Base-by-base conservation (phyloP, 768 basidiomycete genomes). In the Panaeolus cyanescens region DNA sequence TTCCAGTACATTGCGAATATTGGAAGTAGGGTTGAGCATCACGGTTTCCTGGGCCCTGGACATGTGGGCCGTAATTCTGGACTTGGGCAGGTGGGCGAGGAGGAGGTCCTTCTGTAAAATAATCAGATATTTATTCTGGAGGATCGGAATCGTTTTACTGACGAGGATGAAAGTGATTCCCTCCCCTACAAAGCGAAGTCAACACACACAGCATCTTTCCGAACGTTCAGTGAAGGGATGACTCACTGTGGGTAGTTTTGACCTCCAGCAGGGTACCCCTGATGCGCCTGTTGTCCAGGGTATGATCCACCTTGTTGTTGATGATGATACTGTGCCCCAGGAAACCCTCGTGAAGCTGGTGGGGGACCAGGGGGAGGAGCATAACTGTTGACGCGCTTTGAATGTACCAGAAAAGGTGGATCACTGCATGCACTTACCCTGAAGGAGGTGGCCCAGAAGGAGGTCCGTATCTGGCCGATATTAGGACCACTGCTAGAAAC, bases 1-100 rank as follows among this genome's bases (percentile, higher is more conserved):
- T 87, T 31, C 95, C 93, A 19, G 77, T 93, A 70, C 96, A 97
- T 67, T 93, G 92, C 2, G 93, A 95, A 68, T 93, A 95, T 67
- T 92, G 89, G 79, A 93, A 95, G 73, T 74, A 91, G 2, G 85
- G 82, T 64, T 90, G 86, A 34, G 79, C 77, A 55, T 74, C 72
- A 32, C 78, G 77, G 40, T 82, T 77, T 19, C 82, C 75, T 2
- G 75, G 60, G 20, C 74, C 79, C 61, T 85, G 78, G 54, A 82
- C 73, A 55, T 86, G 85, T 9, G 86, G 84, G 1, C 88, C 87
- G 64, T 89, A 91, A 62, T 80, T 70, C 67, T 93, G 91, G 30
- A 81, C 74, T 40, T 82, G 77, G 4, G 76, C 66, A 1, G 89
- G 87, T 13, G 89, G 88, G 68, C 72, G 77, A 7, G 77, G 79